Base-by-base conservation (phyloP, 495 filamentous ascomycete genomes). In the Xylaria curta region DNA sequence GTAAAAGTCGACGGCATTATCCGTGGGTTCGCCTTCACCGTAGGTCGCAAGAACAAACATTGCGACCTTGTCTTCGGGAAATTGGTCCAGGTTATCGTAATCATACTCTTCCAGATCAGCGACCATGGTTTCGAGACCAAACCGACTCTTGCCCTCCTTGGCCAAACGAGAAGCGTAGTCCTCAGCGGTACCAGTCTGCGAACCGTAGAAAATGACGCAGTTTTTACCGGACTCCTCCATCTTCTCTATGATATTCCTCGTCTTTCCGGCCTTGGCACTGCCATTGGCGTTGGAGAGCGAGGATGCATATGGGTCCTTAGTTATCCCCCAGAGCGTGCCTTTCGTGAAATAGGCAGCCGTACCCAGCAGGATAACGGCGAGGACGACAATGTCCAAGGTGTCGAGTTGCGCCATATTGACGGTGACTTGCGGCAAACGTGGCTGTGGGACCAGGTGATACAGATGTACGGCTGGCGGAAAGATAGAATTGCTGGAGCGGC, bases 1-100 rank as follows among this genome's bases (percentile, higher is more conserved):
- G 85, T 97, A 98, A 84, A 98, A 98, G 70, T 98, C 97, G 47
- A 98, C 97, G 2, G 96, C 96, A 79, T 99, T 99, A 78, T 99
- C 96, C 21, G 96, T 99, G 19, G 96, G 96, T 81, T 99, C 96
- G 73, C 96, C 96, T 85, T 99, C 96, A 66, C 96, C 96, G 78
- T 99, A 99, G 46, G 96, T 99, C 33, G 96, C 96, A 64, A 99
- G 86, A 66, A 99, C 94, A 81, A 99, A 98, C 81, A 98, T 90
- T 65, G 92, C 93, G 60, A 98, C 82, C 85, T 97, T 97, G 81
- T 97, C 94, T 66, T 90, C 90, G 26, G 94, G 92, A 76, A 98
- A 90, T 40, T 89, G 84, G 81, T 98, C 97, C 71, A 99, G 88
- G 74, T 95, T 97, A 38, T 98, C 96, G 79, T 90, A 98, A 81